Conservation (phyloP, 805 yeast genomes). For the Candida multigemmis region DNA sequence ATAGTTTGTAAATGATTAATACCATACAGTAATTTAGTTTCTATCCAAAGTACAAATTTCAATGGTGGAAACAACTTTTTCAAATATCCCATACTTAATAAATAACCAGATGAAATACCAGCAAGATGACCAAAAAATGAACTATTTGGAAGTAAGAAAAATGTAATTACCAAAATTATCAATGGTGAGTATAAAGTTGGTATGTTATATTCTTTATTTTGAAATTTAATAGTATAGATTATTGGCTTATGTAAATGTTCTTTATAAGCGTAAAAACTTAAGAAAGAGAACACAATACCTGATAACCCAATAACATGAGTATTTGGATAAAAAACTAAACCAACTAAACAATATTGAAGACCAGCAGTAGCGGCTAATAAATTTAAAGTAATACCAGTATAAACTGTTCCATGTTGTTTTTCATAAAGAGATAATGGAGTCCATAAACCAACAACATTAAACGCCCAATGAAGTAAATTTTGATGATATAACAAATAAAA, state of each 20-base stretch:
- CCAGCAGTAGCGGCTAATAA: constrained; percentile 64
- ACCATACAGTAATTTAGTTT: constrained; percentile 37
- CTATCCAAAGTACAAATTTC: constrained; percentile 55
- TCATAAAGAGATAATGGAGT: constrained; percentile 63
- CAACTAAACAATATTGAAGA: constrained; percentile 47
- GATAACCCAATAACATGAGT: constrained; percentile 58
- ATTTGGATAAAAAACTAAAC: constrained; percentile 41
- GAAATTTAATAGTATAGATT: constrained; percentile 16
- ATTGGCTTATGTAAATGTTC: constrained; percentile 31
- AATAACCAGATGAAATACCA: constrained; percentile 60
- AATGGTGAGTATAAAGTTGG: constrained; percentile 60
- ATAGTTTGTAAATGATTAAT: constrained; percentile 47
- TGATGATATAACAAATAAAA: constrained; percentile 67
- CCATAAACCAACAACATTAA: constrained; percentile 49
- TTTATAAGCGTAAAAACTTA: constrained; percentile 50
- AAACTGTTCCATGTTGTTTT: constrained; percentile 68
- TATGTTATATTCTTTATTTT: constrained; percentile 31
- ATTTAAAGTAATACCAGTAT: constrained; percentile 76
- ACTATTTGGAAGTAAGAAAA: constrained; percentile 52
- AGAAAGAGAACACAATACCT: constrained; percentile 65
- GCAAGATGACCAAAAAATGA: constrained; percentile 69
- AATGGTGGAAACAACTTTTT: constrained; percentile 59
- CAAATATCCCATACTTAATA: constrained; percentile 49
- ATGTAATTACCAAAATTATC: constrained; percentile 36
- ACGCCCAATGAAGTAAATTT: constrained; percentile 48